Conservation (phyloP, 257 asterid species). For the Anisodus acutangulus region DNA sequence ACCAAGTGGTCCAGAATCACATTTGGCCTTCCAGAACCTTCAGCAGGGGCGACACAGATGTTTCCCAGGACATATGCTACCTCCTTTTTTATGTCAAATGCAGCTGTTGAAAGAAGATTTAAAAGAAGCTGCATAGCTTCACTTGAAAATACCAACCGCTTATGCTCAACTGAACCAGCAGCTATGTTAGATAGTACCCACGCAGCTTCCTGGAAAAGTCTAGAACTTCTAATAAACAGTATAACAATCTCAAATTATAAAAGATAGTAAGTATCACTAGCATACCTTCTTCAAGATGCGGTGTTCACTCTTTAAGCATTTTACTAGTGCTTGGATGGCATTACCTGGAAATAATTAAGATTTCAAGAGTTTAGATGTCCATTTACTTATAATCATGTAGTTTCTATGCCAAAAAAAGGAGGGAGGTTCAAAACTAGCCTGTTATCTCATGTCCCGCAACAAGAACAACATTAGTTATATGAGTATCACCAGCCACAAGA, state of each 20-base stretch:
- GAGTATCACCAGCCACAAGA: conserved; percentile 87
- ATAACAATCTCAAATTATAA: neutral
- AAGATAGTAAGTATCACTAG: neutral
- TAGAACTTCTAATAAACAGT: conserved; percentile 13
- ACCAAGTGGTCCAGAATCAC: conserved; percentile 82
- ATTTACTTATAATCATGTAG: neutral
- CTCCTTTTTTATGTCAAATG: conserved; percentile 92
- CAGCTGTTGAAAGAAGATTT: conserved; percentile 66
- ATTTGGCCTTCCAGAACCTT: conserved; percentile 70
- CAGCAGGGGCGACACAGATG: conserved; percentile 75
- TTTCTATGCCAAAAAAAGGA: conserved; percentile 15
- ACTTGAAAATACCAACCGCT: conserved; percentile 69
- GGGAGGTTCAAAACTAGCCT: conserved; percentile 51
- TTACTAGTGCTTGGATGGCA: conserved; percentile 63
- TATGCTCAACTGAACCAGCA: conserved; percentile 84
- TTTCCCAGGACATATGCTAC: conserved; percentile 90
- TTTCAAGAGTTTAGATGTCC: neutral
- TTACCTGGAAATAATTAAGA: neutral
- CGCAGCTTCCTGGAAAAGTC: conserved; percentile 74
- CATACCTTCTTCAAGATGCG: conserved; percentile 83
- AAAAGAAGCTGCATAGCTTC: conserved; percentile 70
- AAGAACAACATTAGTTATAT: conserved; percentile 55
- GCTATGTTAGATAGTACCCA: conserved; percentile 95
- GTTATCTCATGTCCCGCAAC: conserved; percentile 70
- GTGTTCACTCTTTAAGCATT: conserved; percentile 81